Base-by-base conservation (phyloP, 192 early-diverging fungal species). In the Coemansia sp. region DNA sequence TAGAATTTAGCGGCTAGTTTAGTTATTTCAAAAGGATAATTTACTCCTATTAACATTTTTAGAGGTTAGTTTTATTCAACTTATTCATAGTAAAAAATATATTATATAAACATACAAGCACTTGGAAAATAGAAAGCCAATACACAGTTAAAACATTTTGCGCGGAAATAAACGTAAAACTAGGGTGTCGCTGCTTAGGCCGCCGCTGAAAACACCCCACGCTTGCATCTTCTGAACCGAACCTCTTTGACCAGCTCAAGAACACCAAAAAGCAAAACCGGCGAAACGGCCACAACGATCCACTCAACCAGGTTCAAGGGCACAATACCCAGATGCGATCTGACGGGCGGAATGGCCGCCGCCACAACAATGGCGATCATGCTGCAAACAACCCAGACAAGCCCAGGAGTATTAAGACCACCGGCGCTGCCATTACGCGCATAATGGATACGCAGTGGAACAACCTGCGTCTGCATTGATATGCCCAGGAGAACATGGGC, bases 401-500 rank as follows among this genome's bases (percentile, higher is more conserved):
- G n/a, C 3, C 26, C 73, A n/a, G 66, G 69, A 15, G 32, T 41
- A 50, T 65, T 68, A 10, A 64, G 12, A 11, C 12, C 6, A 8
- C 32, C 32, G 32, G 23, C 9, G 21, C 49, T 26, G 44, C 67
- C 61, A 53, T 41, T 16, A 23, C 48, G 53, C 26, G 38, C 61
- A 49, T 47, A 62, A n/a, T 63, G 62, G 48, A 67, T 42, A 6
- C 70, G 65, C 56, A 81, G 47, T 0, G 78, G 78, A 11, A 81
- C 70, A 16, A 75, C 56, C 9, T 40, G 44, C 5, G 78, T 81
- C 11, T 66, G 66, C 72, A 81, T 68, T 8, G 72, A 64, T 15
- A 64, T 71, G n/a, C 73, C 78, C 38, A 81, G 62, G 15, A 81
- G 66, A 37, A 63, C 21, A 38, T 81, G 78, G 0, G 78, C 73